A percentile compares a stretch with the other conserved stretches of the same genome.
Conservation (phyloP, 1,284 basidiomycete species). For the Thecaphora frezii region DNA sequence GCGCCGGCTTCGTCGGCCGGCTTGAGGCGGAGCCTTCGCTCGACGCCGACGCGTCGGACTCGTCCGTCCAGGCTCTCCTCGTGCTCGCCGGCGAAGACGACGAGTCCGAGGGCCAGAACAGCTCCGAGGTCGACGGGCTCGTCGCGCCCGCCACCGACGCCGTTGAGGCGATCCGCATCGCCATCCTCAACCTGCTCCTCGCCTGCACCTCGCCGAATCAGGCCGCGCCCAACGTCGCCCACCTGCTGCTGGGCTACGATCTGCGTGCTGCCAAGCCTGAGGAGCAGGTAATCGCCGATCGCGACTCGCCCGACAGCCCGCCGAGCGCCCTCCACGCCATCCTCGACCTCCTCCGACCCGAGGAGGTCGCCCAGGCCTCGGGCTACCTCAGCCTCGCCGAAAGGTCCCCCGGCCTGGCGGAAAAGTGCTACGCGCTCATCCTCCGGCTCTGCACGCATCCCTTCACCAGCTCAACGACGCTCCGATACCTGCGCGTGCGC, state of each 20-base stretch:
- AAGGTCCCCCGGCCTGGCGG: constrained; percentile 72
- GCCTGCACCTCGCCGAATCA: constrained; percentile 71
- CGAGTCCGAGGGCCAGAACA: constrained; percentile 64
- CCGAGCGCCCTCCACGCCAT: constrained; percentile 70
- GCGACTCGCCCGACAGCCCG: constrained; percentile 62
- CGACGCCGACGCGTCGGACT: constrained; percentile 30
- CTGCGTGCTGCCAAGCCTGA: constrained; percentile 62
- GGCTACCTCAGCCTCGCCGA: constrained; percentile 33
- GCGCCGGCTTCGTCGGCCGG: constrained; percentile 74
- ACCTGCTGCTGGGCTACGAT: constrained; percentile 82
- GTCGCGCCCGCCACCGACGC: constrained; percentile 56
- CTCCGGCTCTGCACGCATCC: constrained; percentile 84
- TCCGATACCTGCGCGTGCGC: constrained; percentile 82
- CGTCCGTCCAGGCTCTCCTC: constrained; percentile 54
- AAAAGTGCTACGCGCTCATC: constrained; percentile 80
- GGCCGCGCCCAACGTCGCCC: constrained; percentile 80
- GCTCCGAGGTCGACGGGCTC: constrained; percentile 66
- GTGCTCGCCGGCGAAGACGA: constrained; percentile 65
- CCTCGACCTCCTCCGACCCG: constrained; percentile 60
- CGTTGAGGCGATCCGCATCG: constrained; percentile 72
- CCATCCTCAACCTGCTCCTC: constrained; percentile 83
- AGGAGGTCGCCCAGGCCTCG: constrained; percentile 15
- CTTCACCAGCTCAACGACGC: constrained; percentile 76
- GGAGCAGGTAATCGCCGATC: constrained; percentile 62
- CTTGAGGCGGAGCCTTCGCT: constrained; percentile 63